phyloP scores from a whole-genome alignment of 2,329 filamentous ascomycete species.

The Cytospora paraplurivora region DNA sequence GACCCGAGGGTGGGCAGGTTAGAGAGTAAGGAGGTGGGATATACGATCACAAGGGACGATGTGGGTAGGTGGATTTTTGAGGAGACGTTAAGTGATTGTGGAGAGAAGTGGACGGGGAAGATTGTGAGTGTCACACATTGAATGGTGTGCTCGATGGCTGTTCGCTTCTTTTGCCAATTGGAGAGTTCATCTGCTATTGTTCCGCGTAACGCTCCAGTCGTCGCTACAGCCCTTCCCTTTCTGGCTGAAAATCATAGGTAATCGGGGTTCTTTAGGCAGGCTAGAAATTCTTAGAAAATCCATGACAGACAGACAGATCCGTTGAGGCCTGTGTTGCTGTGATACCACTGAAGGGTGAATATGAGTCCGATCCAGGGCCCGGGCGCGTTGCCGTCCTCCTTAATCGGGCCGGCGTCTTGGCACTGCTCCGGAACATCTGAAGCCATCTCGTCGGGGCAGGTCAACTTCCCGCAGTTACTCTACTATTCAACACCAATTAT shows the following conservation, averaged over 20 bases:
- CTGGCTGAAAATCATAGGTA: too few relatives aligned
- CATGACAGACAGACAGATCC: too few relatives aligned
- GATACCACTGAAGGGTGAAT: neutral
- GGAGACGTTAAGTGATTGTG: slow-evolving; percentile 38
- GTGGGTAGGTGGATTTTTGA: slow-evolving; percentile 51
- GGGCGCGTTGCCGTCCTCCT: neutral
- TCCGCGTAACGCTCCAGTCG: too few relatives aligned
- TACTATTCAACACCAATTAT: neutral
- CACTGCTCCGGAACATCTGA: neutral
- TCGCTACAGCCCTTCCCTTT: too few relatives aligned
- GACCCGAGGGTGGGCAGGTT: slow-evolving; percentile 37
- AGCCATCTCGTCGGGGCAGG: neutral
- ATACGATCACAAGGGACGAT: slow-evolving; percentile 50
- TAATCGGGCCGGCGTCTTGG: neutral
- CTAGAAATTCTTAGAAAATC: too few relatives aligned
- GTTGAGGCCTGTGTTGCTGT: too few relatives aligned
- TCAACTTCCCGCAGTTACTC: neutral
- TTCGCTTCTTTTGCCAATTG: neutral
- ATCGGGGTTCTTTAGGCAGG: too few relatives aligned
- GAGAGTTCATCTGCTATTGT: too few relatives aligned
- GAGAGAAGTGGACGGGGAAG: slow-evolving; percentile 39
- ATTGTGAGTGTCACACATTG: slow-evolving; percentile 41
- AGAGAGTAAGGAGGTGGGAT: slow-evolving; percentile 46
- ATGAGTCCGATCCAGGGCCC: neutral
- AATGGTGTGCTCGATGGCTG: neutral